Percentiles rank a stretch among this genome's conserved stretches.
Evolutionary conservation across 1,284 basidiomycete genomes (phyloP).

Genomic region (Pseudozyma flocculosa): DNA sequence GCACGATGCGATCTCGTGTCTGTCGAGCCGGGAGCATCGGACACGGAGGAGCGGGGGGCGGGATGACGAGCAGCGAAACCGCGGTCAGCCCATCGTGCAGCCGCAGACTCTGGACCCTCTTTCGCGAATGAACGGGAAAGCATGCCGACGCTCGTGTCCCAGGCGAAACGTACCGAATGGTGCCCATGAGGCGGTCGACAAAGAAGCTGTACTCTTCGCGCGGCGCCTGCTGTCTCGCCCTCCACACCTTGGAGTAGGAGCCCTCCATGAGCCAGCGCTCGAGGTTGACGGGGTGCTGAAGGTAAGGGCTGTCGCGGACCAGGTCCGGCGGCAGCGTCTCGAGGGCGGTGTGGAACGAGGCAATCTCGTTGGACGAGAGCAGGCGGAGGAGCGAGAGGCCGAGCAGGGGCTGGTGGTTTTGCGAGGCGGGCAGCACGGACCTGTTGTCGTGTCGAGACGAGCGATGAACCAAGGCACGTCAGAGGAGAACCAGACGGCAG

Average conservation of each 20-base stretch:
- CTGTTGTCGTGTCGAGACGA: too few relatives aligned
- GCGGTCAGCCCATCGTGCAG: too few relatives aligned
- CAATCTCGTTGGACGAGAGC: constrained; percentile 92
- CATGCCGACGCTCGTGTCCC: too few relatives aligned
- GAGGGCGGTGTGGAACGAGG: constrained; percentile 97
- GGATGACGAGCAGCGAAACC: too few relatives aligned
- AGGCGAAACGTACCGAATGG: constrained; percentile 68
- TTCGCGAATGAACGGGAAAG: not conserved
- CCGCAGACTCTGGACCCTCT: too few relatives aligned
- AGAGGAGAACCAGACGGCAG: not conserved
- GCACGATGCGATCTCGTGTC: constrained; percentile 89
- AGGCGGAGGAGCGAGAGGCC: constrained; percentile 92
- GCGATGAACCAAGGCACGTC: not conserved
- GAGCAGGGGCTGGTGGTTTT: constrained; percentile 81
- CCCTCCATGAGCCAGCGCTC: constrained; percentile 99
- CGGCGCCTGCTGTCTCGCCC: constrained; percentile 75
- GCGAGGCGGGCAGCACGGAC: constrained; percentile 74
- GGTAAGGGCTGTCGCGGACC: constrained; percentile 37
- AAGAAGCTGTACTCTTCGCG: constrained; percentile 83
- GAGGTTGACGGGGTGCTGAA: constrained; percentile 58
- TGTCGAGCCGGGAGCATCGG: constrained; percentile 55
- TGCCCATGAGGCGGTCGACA: constrained; percentile 86
- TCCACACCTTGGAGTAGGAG: constrained; percentile 96
- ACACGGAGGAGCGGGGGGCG: too few relatives aligned
- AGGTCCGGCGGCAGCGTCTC: constrained; percentile 70